Evolutionary conservation across 257 asterid species (phyloP), one percentile per base, ranked within the genome.

Genomic region (Solanum tarijense): DNA sequence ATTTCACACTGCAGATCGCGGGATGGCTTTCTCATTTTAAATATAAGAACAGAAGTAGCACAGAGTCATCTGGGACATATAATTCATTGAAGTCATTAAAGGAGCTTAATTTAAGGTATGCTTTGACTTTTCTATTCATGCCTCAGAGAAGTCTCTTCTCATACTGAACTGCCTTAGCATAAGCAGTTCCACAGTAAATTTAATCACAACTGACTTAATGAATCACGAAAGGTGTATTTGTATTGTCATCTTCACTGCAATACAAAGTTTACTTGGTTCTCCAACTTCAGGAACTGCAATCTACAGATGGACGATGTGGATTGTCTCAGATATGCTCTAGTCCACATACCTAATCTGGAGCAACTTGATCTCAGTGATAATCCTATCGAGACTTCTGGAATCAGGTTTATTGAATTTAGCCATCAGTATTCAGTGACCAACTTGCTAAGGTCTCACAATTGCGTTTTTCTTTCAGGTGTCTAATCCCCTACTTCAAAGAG

Each of bases 361-460:
- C 90, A 88, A 87, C 98, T 97, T 87, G 99, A 97, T 94, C 90
- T 97, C 88, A 95, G 99, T 90, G 96, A 95, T 85, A 97, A 97
- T 88, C 89, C 92, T 29, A 91, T 97, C 25, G 96, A 92, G 93
- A 98, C 93, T 87, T 91, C 85, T 60, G 99, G 99, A 89, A 87
- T 94, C 88, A 89, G 91, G 99, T 97, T 81, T 35, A 93, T 82
- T 88, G 43, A 78, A 79, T 84, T 83, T 71, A 46, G 69, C 23
- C 21, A 13, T 32, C 31, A 52, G 20, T 48, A 21, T 79, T 34
- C 36, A 7, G 35, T 31, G 62, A 7, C 32, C 88, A 18, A 21
- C 66, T 71, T 86, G 73, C 84, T n/a, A 46, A 86, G 73, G 29
- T 86, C 74, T 71, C 68, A 43, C 46, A 41, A 38, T 31, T 6